phyloP scores from a whole-genome alignment of 805 yeast species.

The Suhomyces pyralidae region DNA sequence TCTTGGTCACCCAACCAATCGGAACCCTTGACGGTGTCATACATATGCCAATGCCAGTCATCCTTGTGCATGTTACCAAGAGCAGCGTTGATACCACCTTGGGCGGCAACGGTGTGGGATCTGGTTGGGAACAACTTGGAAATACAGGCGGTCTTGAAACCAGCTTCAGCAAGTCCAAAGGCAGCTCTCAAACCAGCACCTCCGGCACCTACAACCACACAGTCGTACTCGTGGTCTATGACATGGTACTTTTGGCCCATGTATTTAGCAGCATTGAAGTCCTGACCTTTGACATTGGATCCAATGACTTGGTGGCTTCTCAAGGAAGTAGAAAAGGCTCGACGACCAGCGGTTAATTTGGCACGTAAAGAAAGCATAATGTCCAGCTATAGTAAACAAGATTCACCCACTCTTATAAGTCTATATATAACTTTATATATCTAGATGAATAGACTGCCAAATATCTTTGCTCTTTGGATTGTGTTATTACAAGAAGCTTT shows the following conservation, averaged over 20 bases:
- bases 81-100: conserved; percentile 99
- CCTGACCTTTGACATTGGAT: conserved; percentile 34
- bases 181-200: conserved; percentile 99
- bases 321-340: conserved; percentile 28
- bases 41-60: conserved; percentile 99
- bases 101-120: conserved; percentile 98
- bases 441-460: background rate
- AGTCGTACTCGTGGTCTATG: conserved; percentile 96
- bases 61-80: conserved; percentile 97
- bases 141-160: conserved; percentile 95
- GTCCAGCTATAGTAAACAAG: background rate
- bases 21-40: conserved; percentile 98
- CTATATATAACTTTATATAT: background rate
- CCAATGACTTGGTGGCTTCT: conserved; percentile 36
- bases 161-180: conserved; percentile 94
- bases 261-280: conserved; percentile 41
- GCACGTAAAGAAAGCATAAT: conserved; percentile 11
- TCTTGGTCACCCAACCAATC: conserved; percentile 99
- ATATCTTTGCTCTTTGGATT: background rate
- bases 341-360: conserved; percentile 6
- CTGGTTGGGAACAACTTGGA: conserved; percentile 97
- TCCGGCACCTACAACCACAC: conserved; percentile 98
- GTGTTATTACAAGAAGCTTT: background rate
- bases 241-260: conserved; percentile 74
- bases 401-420: background rate